A percentile compares a stretch with the other conserved stretches of the same genome.
Conservation (phyloP, 2,329 filamentous ascomycete species). For the Magnaporthales sp. region DNA sequence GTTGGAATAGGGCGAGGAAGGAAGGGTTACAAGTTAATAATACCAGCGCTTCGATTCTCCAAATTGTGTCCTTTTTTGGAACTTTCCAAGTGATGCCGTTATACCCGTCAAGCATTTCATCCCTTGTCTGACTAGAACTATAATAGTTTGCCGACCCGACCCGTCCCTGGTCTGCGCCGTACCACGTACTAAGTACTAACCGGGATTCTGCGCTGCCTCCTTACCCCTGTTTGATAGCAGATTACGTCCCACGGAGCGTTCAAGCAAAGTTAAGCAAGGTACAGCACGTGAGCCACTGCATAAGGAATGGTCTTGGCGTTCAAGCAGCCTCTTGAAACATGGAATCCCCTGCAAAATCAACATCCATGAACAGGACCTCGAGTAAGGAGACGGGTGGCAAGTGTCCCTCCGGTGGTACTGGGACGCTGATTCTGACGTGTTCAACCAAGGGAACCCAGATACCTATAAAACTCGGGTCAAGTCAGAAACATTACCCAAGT, state of each 20-base stretch:
- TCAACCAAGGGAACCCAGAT: background rate
- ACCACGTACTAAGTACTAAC: no score
- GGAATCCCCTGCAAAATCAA: background rate
- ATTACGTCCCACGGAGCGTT: background rate
- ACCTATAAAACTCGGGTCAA: no score
- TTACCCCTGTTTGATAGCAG: background rate
- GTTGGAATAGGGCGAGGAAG: background rate
- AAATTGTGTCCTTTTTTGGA: background rate
- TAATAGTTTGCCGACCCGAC: no score
- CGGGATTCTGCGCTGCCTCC: background rate
- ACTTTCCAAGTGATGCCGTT: background rate
- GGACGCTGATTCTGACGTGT: background rate
- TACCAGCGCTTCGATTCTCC: background rate
- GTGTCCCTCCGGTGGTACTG: background rate
- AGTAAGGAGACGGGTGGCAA: background rate
- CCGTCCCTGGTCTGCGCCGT: no score
- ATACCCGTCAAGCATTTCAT: background rate
- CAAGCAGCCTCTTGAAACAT: background rate
- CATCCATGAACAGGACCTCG: background rate
- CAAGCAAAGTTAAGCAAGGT: background rate
- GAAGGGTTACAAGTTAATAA: background rate
- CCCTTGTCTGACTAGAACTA: no score
- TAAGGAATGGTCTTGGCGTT: background rate
- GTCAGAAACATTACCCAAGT: no score
- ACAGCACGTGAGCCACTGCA: background rate